Evolutionary conservation across 1,284 basidiomycete genomes (phyloP), one percentile per base, ranked within the genome.

Genomic region (Cystobasidium sp.): DNA sequence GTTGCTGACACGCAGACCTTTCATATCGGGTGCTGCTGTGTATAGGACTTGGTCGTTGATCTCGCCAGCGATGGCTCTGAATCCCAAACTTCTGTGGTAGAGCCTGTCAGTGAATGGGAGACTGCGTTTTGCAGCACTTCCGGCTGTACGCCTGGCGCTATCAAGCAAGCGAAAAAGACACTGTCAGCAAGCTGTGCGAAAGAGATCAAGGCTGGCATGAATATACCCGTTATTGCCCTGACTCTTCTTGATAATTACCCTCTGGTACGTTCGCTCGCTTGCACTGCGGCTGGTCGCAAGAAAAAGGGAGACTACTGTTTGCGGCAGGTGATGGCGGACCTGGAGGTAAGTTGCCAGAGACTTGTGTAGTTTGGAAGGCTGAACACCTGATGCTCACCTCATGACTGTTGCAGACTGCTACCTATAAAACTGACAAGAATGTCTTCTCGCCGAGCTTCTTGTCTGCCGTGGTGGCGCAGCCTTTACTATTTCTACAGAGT

Each of bases 241-340:
- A 22, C 52, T 39, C 24, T 66, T 9, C 63, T 73, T n/a, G 59
- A 73, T 9, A 53, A 64, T 39, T 65, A 64, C 24, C n/a, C 16
- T 5, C 22, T 43, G 6, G 52, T 63, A 6, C 47, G 62, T 5
- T 55, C 24, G 3, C 31, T 73, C 5, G 20, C 47, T 14, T 73
- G 70, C 49, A 49, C 62, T n/a, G 64, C 47, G 18, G 64, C 31
- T 41, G 58, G 39, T 61, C 51, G 47, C 16, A 65, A 56, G 52
- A 47, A 20, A 41, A 66, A 66, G 70, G 20, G 22, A 52, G 64
- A 66, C 24, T 66, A 66, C 51, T 66, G 64, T 20, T 43, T 43
- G 24, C 47, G 64, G 55, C 14, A 14, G 12, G 55, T 56, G n/a
- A 18, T 56, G 14, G 12, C 18, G 55, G 55, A 56, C 24, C 55